A percentile compares a stretch with the other conserved stretches of the same genome.
Conservation (phyloP, 352 stramenopile genomes). For the Phytopythium mirpurense region DNA sequence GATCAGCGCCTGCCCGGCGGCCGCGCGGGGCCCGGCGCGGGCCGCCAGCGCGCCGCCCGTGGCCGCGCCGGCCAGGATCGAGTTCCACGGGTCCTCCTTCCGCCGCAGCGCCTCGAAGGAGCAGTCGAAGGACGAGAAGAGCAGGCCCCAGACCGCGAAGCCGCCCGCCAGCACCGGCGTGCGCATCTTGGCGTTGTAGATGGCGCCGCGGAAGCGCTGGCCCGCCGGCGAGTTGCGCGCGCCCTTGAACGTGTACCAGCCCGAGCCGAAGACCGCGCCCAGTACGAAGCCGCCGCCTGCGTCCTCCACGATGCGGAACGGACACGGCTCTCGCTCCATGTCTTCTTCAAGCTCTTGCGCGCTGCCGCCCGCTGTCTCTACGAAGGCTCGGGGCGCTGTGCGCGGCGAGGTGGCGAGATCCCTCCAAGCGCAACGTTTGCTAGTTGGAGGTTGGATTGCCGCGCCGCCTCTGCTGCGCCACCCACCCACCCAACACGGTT, state of each 20-base stretch:
- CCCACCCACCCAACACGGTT: too few relatives aligned
- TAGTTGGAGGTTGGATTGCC: too few relatives aligned
- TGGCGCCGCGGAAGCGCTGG: conserved; percentile 85
- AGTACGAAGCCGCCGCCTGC: conserved; percentile 97
- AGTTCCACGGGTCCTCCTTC: conserved; percentile 99
- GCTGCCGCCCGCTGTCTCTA: too few relatives aligned
- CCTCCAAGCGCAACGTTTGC: too few relatives aligned
- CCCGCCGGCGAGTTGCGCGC: conserved; percentile 91
- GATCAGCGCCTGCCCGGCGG: conserved; percentile 91
- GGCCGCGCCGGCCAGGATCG: conserved; percentile 95
- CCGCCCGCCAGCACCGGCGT: conserved; percentile 91
- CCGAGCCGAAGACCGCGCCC: conserved; percentile 91
- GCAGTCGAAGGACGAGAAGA: conserved; percentile 98
- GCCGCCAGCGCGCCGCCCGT: conserved; percentile 96
- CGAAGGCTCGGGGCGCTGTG: too few relatives aligned
- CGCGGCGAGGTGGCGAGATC: too few relatives aligned
- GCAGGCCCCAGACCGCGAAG: conserved; percentile 95
- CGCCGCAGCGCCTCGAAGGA: conserved; percentile 94
- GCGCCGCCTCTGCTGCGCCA: too few relatives aligned
- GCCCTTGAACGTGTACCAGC: conserved; percentile 97
- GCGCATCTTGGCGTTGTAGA: conserved; percentile 94
- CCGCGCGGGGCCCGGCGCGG: conserved; percentile 91
- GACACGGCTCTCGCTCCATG: conserved; percentile 95
- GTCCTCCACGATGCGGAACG: conserved; percentile 98
- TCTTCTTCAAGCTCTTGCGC: too few relatives aligned